A percentile compares a stretch with the other conserved stretches of the same genome.
phyloP scores from a whole-genome alignment of 1,139 yeast species.

The Scheffersomyces segobiensis region DNA sequence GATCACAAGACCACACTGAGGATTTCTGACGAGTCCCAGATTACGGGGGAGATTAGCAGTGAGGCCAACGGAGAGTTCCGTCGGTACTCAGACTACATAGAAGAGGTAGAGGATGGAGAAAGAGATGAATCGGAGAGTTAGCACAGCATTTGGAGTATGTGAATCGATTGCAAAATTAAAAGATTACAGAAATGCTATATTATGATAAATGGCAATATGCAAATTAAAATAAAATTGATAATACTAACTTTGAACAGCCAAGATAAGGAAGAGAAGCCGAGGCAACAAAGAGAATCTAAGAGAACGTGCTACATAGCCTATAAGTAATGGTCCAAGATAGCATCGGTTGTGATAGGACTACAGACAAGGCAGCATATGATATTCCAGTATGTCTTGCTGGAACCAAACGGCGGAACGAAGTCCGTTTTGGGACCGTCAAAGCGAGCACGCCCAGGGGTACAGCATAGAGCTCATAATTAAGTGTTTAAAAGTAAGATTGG shows the following conservation, averaged over 20 bases:
- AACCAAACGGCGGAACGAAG: background rate
- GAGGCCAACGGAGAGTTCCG: background rate
- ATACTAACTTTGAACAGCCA: background rate
- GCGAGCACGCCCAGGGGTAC: background rate
- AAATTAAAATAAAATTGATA: background rate
- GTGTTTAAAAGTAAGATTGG: background rate
- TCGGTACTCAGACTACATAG: background rate
- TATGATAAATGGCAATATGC: background rate
- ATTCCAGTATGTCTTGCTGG: background rate
- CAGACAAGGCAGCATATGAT: background rate
- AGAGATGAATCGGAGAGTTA: background rate
- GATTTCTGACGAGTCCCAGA: background rate
- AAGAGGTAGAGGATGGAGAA: background rate
- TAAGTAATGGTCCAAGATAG: background rate
- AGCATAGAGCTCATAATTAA: background rate
- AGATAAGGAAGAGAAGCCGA: background rate
- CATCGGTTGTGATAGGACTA: background rate
- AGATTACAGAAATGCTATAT: background rate
- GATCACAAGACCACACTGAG: slow-evolving; percentile 8
- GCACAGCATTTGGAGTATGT: background rate
- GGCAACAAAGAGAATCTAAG: background rate
- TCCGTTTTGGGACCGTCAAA: background rate
- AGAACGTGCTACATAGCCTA: background rate
- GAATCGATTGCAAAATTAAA: background rate
- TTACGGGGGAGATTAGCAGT: background rate